Evolutionary conservation across 2,329 filamentous ascomycete species (phyloP), one percentile per base, ranked within the genome.

Genomic region (Immersiporthe knoxdaviesiana): DNA sequence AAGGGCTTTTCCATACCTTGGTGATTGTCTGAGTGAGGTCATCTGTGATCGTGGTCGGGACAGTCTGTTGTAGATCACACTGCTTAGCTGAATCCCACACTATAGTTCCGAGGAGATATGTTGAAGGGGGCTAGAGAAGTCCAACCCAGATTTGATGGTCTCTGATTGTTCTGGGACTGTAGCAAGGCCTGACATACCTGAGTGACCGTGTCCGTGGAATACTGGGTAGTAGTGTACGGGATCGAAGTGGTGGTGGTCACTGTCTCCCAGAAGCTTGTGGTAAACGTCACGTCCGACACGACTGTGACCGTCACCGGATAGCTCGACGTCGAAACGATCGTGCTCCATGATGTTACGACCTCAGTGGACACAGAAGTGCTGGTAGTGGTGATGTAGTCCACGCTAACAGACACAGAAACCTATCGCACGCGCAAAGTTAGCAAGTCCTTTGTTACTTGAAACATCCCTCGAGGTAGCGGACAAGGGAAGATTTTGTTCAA

Each of bases 301-400:
- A 69, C 71, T 16, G 71, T 72, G 14, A 73, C 73, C 8, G 73
- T 71, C 12, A 71, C 50, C 7, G 63, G 63, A 30, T 65, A 59
- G 32, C 56, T 59, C 30, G 56, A n/a, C 8, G 56, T 59, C 56
- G 30, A 21, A 14, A 30, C 27, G 32, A 59, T 37, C 18, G 56
- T 59, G 30, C 16, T 24, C 56, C 56, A 59, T 21, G 54, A 58
- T 35, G 54, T 58, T 11, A 37, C 6, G 18, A 59, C 16, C 16
- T 59, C 56, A 21, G 56, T 59, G 30, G 56, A 59, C 56, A 59
- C 56, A 6, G 50, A 54, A 58, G 30, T 58, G 27, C 27, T 58
- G 12, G 18, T 10, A 3, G 21, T 47, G 44, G 44, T 47, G 7
- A n/a, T 47, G 21, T 47, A 47, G 44, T 47, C 44, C 44, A 47